Evolutionary conservation across 305 asterid genomes (phyloP), one percentile per base, ranked within the genome.

Genomic region (Solanum chacoense): DNA sequence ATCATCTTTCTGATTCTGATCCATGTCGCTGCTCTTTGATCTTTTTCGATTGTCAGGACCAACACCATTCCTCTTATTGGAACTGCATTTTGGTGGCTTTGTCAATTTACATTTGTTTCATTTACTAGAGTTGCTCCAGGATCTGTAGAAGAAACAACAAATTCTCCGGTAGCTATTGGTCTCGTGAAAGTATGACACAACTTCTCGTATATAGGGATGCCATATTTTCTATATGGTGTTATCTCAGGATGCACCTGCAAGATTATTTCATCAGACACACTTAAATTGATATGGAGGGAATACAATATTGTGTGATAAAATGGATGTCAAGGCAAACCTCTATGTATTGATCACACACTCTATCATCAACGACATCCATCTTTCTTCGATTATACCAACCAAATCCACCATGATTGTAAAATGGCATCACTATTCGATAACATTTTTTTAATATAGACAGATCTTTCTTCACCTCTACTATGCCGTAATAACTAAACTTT

Each of bases 301-400:
- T 55, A 69, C 45, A 31, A 73, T 2, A 73, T 73, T 73, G 38
- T 40, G 45, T 40, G 26, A 73, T 73, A 71, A 3, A 31, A 31
- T 73, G 79, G 40, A 73, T 14, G 3, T 73, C 3, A 73, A 73
- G 22, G 12, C 38, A 73, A 31, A 85, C 88, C 88, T 85, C 79
- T 35, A 28, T 85, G 65, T 35, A 67, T 24, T 86, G 22, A 14
- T 11, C 81, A 67, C 88, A 86, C 26, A 34, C 26, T 20, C n/a
- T 10, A 69, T 86, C 88, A 69, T 86, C 88, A 86, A 10, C 59
- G 50, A n/a, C 80, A 86, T 16, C 71, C 88, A 69, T 86, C 40
- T 86, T 67, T 28, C 69, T 13, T 13, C 28, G 11, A 86, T 35
- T 36, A 86, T 86, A 38, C 69, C 81, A 86, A 38, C 71, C 81